Percentiles rank a stretch among this genome's conserved stretches.
Evolutionary conservation across 2,329 filamentous ascomycete genomes (phyloP).

Genomic region (Diaporthe citri): DNA sequence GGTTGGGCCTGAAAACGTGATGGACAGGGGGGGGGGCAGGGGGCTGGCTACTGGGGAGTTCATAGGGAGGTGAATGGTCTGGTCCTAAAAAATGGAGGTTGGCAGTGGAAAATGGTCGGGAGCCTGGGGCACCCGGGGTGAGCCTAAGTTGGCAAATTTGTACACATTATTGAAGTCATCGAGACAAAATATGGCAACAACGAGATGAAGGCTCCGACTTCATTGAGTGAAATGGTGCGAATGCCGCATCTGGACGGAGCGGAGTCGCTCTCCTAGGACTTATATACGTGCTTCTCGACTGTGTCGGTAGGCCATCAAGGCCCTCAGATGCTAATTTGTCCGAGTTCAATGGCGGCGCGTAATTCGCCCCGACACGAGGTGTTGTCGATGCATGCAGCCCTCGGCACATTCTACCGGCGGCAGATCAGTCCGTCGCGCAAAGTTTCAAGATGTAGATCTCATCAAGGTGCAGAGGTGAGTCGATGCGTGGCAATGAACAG

Average conservation of each 20-base stretch:
- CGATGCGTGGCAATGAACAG: not conserved
- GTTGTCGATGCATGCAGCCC: not conserved
- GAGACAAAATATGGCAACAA: not conserved
- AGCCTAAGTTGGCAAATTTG: not conserved
- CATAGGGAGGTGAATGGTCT: not conserved
- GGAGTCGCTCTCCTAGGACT: not conserved
- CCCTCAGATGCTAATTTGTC: constrained; percentile 12
- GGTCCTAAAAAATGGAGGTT: not conserved
- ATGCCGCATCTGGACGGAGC: not conserved
- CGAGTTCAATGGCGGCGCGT: not conserved
- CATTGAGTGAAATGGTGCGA: not conserved
- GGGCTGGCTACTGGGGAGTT: not conserved
- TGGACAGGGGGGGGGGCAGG: not conserved
- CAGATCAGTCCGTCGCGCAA: not conserved
- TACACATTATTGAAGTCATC: not conserved
- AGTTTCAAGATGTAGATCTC: not conserved
- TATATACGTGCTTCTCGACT: not conserved
- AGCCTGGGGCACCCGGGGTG: no score
- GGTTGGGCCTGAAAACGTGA: not conserved
- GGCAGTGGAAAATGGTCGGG: not conserved
- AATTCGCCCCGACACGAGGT: not conserved
- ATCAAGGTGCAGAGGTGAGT: not conserved
- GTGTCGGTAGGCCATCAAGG: constrained; percentile 2
- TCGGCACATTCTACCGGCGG: not conserved
- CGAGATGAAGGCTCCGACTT: not conserved